phyloP scores from a whole-genome alignment of 805 yeast species.

The Sugiyamaella americana region DNA sequence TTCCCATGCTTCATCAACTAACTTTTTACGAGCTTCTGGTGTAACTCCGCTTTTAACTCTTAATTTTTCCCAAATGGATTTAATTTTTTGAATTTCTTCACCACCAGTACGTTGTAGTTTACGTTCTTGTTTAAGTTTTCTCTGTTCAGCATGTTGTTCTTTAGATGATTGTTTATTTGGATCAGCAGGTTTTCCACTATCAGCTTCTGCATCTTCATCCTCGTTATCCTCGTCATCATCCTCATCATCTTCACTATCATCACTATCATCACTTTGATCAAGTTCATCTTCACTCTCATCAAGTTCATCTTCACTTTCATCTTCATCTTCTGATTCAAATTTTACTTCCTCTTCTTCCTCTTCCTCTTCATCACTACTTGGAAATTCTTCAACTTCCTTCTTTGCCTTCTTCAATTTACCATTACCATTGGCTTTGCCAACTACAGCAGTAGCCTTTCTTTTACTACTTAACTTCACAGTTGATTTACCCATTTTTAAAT shows the following conservation, averaged over 20 bases:
- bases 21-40: slow-evolving; percentile 64
- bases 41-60: slow-evolving; percentile 81
- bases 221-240: slow-evolving; percentile 16
- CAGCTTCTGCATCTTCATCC: slow-evolving; percentile 30
- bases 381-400: background rate
- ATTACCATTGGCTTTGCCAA: background rate
- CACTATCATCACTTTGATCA: slow-evolving; percentile 8
- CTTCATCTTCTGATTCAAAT: background rate
- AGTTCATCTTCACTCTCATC: slow-evolving; percentile 7
- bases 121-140: slow-evolving; percentile 69
- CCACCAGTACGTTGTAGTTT: slow-evolving; percentile 87
- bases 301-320: slow-evolving; percentile 1
- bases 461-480: background rate
- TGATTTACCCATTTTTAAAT: background rate
- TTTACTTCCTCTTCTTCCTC: background rate
- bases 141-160: slow-evolving; percentile 66
- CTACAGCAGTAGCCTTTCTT: background rate
- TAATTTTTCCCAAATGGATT: slow-evolving; percentile 83
- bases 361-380: too few species aligned
- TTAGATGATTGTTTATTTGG: slow-evolving; percentile 39
- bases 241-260: slow-evolving; percentile 14
- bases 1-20: slow-evolving; percentile 80
- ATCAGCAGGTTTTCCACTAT: slow-evolving; percentile 31
- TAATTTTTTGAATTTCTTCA: slow-evolving; percentile 73
- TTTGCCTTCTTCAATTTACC: background rate